phyloP scores from a whole-genome alignment of 352 stramenopile genomes.

The Pythium pyrilobum region DNA sequence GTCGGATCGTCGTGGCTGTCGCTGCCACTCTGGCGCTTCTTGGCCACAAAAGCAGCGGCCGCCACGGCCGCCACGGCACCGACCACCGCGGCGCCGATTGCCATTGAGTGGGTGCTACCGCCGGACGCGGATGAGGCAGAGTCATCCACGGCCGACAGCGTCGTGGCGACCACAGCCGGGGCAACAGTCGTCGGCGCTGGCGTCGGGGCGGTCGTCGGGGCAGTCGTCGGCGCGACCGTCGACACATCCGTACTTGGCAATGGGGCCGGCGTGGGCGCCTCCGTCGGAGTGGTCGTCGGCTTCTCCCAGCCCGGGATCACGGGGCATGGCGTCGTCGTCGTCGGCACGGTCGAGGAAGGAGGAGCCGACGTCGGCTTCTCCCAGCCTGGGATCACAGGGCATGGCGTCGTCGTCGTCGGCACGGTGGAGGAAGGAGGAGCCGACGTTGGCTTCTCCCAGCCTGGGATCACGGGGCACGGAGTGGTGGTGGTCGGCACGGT shows the following conservation, averaged over 20 bases:
- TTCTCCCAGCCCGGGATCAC: constrained; percentile 14
- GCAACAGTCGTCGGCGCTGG: constrained; percentile 2
- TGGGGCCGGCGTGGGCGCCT: not conserved
- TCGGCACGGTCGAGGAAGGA: too few species aligned
- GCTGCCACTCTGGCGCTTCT: constrained; percentile 1
- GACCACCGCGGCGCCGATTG: constrained; percentile 5
- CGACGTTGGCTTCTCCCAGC: constrained; percentile 23
- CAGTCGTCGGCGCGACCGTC: not conserved
- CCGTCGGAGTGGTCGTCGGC: not conserved
- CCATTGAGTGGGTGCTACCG: constrained; percentile 2
- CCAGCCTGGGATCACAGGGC: constrained; percentile 22
- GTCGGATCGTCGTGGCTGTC: not conserved
- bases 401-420: constrained; percentile 13
- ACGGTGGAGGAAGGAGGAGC: constrained; percentile 10
- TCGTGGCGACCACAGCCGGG: not conserved
- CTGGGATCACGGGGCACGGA: constrained; percentile 21
- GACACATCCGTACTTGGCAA: not conserved
- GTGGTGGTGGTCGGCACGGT: constrained; percentile 2
- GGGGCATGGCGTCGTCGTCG: constrained; percentile 12
- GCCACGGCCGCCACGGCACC: constrained; percentile 12
- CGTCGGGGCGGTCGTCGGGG: not conserved
- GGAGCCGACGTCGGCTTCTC: constrained; percentile 22
- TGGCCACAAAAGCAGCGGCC: constrained; percentile 2
- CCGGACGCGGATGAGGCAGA: not conserved
- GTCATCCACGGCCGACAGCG: not conserved